Evolutionary conservation across 257 asterid genomes (phyloP), one percentile per base, ranked within the genome.

Genomic region (Plectranthus barbatus): DNA sequence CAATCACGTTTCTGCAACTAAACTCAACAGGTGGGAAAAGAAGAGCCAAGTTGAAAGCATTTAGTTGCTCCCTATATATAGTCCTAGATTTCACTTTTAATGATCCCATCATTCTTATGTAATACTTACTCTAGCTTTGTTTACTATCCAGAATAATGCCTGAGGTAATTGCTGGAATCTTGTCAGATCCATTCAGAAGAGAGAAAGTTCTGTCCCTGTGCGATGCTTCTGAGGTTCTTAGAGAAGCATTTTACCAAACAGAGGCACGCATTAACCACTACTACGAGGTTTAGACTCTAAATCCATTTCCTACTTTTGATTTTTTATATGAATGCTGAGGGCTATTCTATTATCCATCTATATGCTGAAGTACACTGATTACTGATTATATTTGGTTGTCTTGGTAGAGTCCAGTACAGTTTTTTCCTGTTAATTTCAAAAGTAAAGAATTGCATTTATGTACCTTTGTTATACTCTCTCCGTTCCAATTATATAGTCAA

Each of bases 201-300:
- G 91, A 85, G 74, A 74, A 75, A 77, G 84, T 93, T 65, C 67
- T 93, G 71, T 79, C 76, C 29, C 87, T 62, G 54, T 61, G 79
- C 42, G 86, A 90, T 34, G 96, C 99, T 61, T 83, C 99, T 31
- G 96, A 87, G 69, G 94, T 93, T 67, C 99, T 93, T 55, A 78
- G 83, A 79, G 99, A 93, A 73, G 97, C 97, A 68, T 93, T 90
- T 74, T 73, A 57, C 72, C 86, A 78, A 62, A 85, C 99, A 2
- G 99, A 93, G 84, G 91, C 91, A n/a, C 75, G 81, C 72, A 77
- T 90, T 67, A 79, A 77, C 74, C 95, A 93, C 74, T 77, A 78
- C 80, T 90, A 93, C 48, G 99, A 93, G 99, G 99, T 93, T 80
- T 55, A 54, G 65, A 29, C 74, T 76, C 51, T 7, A 20, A 39